Conservation (phyloP, 805 yeast genomes). For the Saccharomycopsis sp. region DNA sequence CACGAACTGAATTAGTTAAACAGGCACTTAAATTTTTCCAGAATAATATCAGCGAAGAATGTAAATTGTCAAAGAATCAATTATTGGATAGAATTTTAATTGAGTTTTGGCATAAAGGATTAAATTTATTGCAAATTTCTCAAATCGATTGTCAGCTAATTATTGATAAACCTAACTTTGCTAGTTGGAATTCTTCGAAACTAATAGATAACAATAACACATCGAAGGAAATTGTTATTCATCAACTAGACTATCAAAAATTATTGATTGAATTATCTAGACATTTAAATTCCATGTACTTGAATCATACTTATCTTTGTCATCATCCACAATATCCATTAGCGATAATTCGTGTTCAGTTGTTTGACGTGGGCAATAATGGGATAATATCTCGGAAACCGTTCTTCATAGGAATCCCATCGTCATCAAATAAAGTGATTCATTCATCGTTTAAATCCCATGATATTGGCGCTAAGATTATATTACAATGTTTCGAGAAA, state of each 20-base stretch:
- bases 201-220: slow-evolving; percentile 25
- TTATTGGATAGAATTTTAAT: slow-evolving; percentile 40
- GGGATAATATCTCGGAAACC: slow-evolving; percentile 52
- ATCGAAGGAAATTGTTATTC: slow-evolving; percentile 28
- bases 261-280: slow-evolving; percentile 43
- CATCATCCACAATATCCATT: slow-evolving; percentile 59
- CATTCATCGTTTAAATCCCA: slow-evolving; percentile 39
- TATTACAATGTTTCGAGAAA: slow-evolving; percentile 54
- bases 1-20: slow-evolving; percentile 4
- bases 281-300: slow-evolving; percentile 44
- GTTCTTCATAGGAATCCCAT: slow-evolving; percentile 58
- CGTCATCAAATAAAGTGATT: slow-evolving; percentile 58
- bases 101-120: slow-evolving; percentile 48
- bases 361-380: slow-evolving; percentile 46
- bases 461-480: slow-evolving; percentile 43
- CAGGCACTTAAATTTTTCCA: slow-evolving; percentile 7
- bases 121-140: slow-evolving; percentile 59
- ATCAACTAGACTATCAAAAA: slow-evolving; percentile 39
- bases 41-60: neutral
- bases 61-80: slow-evolving; percentile 25
- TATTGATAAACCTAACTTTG: slow-evolving; percentile 46
- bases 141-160: slow-evolving; percentile 62
- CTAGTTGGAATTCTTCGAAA: slow-evolving; percentile 32
- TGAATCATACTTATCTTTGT: slow-evolving; percentile 60
- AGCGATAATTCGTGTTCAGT: slow-evolving; percentile 56